Evolutionary conservation across 805 yeast genomes (phyloP).

Genomic region (Candida taoyuanica): DNA sequence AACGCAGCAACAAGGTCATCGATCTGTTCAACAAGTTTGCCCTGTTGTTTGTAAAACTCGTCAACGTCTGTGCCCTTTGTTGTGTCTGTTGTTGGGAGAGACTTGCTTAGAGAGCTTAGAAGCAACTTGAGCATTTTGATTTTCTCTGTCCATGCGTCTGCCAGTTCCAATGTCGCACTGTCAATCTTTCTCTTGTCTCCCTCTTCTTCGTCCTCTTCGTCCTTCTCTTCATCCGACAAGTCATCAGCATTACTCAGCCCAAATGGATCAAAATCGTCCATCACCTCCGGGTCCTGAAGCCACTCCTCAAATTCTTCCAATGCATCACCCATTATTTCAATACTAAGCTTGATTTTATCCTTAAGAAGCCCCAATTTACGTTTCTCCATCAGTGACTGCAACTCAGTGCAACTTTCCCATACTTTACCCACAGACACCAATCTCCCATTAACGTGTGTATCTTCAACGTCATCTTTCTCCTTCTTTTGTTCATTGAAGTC

Average conservation of each 20-base stretch:
- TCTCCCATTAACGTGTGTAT: slow-evolving; percentile 32
- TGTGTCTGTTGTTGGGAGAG: slow-evolving; percentile 40
- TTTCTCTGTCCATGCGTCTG: slow-evolving; percentile 47
- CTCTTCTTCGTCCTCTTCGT: slow-evolving; percentile 24
- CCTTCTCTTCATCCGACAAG: slow-evolving; percentile 27
- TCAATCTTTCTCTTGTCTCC: slow-evolving; percentile 27
- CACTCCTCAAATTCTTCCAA: slow-evolving; percentile 66
- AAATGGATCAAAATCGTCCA: slow-evolving; percentile 47
- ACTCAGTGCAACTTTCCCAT: slow-evolving; percentile 61
- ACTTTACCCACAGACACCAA: slow-evolving; percentile 59
- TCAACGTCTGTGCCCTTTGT: slow-evolving; percentile 45
- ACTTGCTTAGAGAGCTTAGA: slow-evolving; percentile 52
- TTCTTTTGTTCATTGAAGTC: slow-evolving; percentile 20
- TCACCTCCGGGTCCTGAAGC: slow-evolving; percentile 53
- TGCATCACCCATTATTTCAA: slow-evolving; percentile 52
- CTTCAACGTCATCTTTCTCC: slow-evolving; percentile 25
- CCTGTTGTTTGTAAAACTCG: slow-evolving; percentile 39
- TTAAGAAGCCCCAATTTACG: slow-evolving; percentile 55
- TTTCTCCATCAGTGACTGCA: slow-evolving; percentile 36
- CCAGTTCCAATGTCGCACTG: slow-evolving; percentile 35
- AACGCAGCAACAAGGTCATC: slow-evolving; percentile 59
- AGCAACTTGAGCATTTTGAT: slow-evolving; percentile 54
- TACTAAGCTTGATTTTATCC: slow-evolving; percentile 39
- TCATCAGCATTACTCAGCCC: slow-evolving; percentile 34
- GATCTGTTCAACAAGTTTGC: slow-evolving; percentile 38